Percentiles rank a stretch among this genome's conserved stretches.
Conservation (phyloP, 768 basidiomycete genomes). For the Pulveroboletus ravenelii region DNA sequence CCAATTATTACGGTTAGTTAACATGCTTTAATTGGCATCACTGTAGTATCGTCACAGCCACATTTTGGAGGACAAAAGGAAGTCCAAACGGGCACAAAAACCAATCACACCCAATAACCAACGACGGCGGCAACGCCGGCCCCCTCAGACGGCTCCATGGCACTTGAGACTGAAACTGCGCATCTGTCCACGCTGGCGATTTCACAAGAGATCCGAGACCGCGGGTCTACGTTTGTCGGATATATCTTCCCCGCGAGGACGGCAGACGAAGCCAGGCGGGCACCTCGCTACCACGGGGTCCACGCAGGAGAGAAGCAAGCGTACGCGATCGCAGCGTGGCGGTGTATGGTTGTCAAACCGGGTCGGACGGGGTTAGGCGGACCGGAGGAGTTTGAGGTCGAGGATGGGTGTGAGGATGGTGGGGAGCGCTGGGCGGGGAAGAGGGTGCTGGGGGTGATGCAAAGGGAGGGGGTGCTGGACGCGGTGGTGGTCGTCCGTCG, state of each 20-base stretch:
- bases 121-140: too few species aligned
- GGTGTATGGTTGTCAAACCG: conserved; percentile 66
- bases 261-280: conserved; percentile 13
- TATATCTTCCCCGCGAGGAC: conserved; percentile 54
- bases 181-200: conserved; percentile 26
- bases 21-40: too few species aligned
- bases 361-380: conserved; percentile 63
- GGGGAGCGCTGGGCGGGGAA: conserved; percentile 71
- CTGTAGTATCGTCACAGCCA: too few species aligned
- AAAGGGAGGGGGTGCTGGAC: conserved; percentile 64
- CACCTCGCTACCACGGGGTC: neutral
- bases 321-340: conserved; percentile 76
- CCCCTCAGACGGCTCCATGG: neutral
- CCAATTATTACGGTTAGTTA: neutral
- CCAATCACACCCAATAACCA: too few species aligned
- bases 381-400: conserved; percentile 71
- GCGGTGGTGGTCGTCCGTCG: conserved; percentile 77
- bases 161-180: neutral
- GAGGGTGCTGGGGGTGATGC: conserved; percentile 63
- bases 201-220: conserved; percentile 74
- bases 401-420: conserved; percentile 64
- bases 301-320: neutral
- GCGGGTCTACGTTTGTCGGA: conserved; percentile 68
- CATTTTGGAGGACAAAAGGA: too few species aligned
- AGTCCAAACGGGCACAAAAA: too few species aligned